A percentile compares a stretch with the other conserved stretches of the same genome.
These are phyloP conservation scores for Arabidopsis hybrid DNA, from an alignment of 441 rosid species.

Conservation along the genomic window DNA sequence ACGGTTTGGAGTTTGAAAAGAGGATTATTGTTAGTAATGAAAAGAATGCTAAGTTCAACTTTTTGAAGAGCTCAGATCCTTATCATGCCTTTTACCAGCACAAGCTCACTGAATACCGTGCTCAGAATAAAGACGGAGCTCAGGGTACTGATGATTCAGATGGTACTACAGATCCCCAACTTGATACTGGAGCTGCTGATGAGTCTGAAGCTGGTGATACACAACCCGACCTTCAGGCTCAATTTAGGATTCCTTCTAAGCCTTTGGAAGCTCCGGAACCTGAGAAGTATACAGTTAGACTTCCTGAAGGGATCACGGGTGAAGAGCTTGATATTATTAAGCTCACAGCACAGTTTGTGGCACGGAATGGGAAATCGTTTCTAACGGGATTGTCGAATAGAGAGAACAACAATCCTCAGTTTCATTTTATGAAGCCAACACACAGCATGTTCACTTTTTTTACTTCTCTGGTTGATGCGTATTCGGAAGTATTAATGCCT, in stretches of 20 bases:
- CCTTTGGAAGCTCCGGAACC: constrained; percentile 64
- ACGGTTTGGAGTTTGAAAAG: constrained; percentile 88
- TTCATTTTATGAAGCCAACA: constrained; percentile 63
- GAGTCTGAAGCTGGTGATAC: constrained; percentile 41
- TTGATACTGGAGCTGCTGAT: constrained; percentile 45
- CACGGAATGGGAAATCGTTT: constrained; percentile 67
- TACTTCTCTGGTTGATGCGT: constrained; percentile 1
- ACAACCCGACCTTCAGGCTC: constrained; percentile 67
- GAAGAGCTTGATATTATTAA: constrained; percentile 93
- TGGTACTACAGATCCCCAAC: constrained; percentile 39
- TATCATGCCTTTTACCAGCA: constrained; percentile 93
- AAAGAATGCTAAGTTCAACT: constrained; percentile 83
- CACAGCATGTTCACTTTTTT: background rate
- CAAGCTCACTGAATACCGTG: constrained; percentile 73
- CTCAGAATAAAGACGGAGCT: constrained; percentile 66
- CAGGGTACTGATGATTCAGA: constrained; percentile 46
- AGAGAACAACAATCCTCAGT: constrained; percentile 87
- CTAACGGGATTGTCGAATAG: constrained; percentile 54
- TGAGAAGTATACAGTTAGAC: constrained; percentile 80
- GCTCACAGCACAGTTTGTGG: constrained; percentile 97
- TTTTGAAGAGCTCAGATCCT: constrained; percentile 77
- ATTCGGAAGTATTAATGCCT: background rate
- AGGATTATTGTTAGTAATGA: constrained; percentile 62
- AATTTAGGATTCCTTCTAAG: constrained; percentile 61
- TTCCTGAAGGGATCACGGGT: constrained; percentile 92